Evolutionary conservation across 164 flowering plant species (phyloP).

Genomic region (Buxus sempervirens): DNA sequence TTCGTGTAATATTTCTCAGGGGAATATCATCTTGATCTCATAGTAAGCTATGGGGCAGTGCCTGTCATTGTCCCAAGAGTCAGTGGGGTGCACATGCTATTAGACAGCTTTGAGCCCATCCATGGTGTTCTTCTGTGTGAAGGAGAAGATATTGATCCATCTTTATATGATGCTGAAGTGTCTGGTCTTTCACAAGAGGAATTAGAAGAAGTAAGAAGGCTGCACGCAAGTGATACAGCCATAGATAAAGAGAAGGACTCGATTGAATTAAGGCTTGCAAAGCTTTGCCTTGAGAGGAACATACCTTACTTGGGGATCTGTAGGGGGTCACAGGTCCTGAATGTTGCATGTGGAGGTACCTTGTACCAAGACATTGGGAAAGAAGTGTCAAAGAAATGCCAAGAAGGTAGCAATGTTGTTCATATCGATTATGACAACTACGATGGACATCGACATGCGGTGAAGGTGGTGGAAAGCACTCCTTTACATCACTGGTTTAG

Average conservation of each 20-base stretch:
- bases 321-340: slow-evolving; percentile 89
- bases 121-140: slow-evolving; percentile 99
- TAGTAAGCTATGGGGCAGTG: slow-evolving; percentile 86
- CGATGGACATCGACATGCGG: slow-evolving; percentile 84
- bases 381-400: slow-evolving; percentile 44
- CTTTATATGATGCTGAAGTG: slow-evolving; percentile 56
- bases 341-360: slow-evolving; percentile 93
- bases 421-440: slow-evolving; percentile 88
- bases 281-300: slow-evolving; percentile 88
- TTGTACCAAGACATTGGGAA: slow-evolving; percentile 78
- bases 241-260: slow-evolving; percentile 86
- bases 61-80: slow-evolving; percentile 94
- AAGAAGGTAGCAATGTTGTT: slow-evolving; percentile 29
- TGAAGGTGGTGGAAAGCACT: slow-evolving; percentile 59
- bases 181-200: slow-evolving; percentile 57
- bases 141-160: slow-evolving; percentile 96
- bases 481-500: slow-evolving; percentile 76
- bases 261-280: slow-evolving; percentile 78
- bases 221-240: slow-evolving; percentile 83
- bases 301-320: slow-evolving; percentile 92
- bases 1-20: slow-evolving; percentile 40
- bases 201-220: slow-evolving; percentile 63
- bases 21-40: slow-evolving; percentile 95
- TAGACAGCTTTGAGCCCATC: slow-evolving; percentile 93
- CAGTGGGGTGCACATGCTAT: slow-evolving; percentile 64